phyloP scores from a whole-genome alignment of 2,329 filamentous ascomycete genomes.

The Mycocentrospora acerina region DNA sequence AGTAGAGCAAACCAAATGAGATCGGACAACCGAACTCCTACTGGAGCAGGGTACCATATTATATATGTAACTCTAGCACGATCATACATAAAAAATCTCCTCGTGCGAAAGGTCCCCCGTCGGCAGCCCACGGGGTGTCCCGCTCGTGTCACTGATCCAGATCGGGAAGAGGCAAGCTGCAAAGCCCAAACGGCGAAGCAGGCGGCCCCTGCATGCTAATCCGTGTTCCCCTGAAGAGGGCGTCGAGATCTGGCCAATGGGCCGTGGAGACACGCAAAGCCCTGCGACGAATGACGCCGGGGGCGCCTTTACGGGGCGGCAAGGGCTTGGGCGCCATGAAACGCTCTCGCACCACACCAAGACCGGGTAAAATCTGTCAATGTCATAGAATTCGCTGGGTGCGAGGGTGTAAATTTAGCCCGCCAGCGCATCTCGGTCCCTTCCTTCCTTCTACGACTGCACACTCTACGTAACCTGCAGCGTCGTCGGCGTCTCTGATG shows the following conservation, averaged over 20 bases:
- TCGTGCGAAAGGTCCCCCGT: constrained; percentile 14
- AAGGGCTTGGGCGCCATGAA: constrained; percentile 31
- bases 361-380: neutral
- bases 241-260: constrained; percentile 26
- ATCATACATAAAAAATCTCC: no score
- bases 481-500: no score
- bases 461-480: no score
- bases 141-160: constrained; percentile 9
- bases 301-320: constrained; percentile 18
- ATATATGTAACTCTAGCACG: constrained; percentile 19
- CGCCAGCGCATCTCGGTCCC: neutral
- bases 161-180: constrained; percentile 5
- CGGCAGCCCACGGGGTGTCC: constrained; percentile 13
- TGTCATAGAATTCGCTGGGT: no score
- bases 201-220: constrained; percentile 12
- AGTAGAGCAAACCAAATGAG: neutral
- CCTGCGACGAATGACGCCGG: constrained; percentile 18
- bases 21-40: neutral
- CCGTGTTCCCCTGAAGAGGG: constrained; percentile 26
- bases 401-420: neutral
- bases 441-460: no score
- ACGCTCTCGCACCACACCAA: constrained; percentile 18
- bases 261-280: constrained; percentile 15
- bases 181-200: constrained; percentile 11
- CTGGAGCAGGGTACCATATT: constrained; percentile 7